phyloP scores from a whole-genome alignment of 352 stramenopile genomes.

The Globisporangium spiculum region DNA sequence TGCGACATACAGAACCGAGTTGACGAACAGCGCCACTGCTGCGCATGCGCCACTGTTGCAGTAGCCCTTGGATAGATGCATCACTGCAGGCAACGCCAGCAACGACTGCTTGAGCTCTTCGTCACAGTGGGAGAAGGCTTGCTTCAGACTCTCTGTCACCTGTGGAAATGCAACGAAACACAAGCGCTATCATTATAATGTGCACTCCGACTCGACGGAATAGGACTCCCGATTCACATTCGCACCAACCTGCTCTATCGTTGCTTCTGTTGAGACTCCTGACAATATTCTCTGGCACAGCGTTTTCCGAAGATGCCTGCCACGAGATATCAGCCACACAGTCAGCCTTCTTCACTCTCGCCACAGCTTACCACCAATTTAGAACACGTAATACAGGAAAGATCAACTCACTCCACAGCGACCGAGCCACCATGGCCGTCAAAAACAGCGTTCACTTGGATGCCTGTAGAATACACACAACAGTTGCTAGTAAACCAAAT shows the following conservation, averaged over 20 bases:
- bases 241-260: slow-evolving; percentile 28
- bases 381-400: not conserved
- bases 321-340: not conserved
- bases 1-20: slow-evolving; percentile 75
- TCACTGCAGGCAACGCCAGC: slow-evolving; percentile 31
- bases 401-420: slow-evolving; percentile 53
- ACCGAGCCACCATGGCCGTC: slow-evolving; percentile 67
- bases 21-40: slow-evolving; percentile 59
- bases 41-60: slow-evolving; percentile 71
- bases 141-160: slow-evolving; percentile 25
- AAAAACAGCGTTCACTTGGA: slow-evolving; percentile 58
- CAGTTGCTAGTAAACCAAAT: not conserved
- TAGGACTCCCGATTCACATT: not conserved
- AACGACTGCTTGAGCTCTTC: slow-evolving; percentile 57
- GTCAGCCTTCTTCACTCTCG: not conserved
- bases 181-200: not conserved
- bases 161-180: not conserved
- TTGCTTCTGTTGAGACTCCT: slow-evolving; percentile 22
- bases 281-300: slow-evolving; percentile 40
- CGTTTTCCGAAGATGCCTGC: slow-evolving; percentile 33
- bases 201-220: not conserved
- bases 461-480: slow-evolving; percentile 17
- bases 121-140: slow-evolving; percentile 51
- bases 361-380: not conserved
- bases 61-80: slow-evolving; percentile 58